A percentile compares a stretch with the other conserved stretches of the same genome.
Evolutionary conservation across 2,329 filamentous ascomycete species (phyloP).

Genomic region (Aspergillus sclerotialis): DNA sequence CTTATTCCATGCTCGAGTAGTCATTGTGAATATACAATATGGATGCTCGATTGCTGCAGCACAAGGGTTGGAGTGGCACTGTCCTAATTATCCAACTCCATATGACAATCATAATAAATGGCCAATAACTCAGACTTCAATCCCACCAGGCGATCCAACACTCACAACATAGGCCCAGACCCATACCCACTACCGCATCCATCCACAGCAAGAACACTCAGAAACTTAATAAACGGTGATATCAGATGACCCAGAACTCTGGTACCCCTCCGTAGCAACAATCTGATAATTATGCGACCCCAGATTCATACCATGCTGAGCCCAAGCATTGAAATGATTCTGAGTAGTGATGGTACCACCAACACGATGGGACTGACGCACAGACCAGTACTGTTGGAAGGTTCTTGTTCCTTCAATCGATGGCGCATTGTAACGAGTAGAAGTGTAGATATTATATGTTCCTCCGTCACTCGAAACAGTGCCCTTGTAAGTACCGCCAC

Average conservation of each 20-base stretch:
- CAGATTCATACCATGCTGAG: constrained; percentile 22
- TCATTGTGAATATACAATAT: too few relatives aligned
- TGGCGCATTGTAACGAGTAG: constrained; percentile 30
- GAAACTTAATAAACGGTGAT: constrained; percentile 28
- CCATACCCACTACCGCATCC: too few relatives aligned
- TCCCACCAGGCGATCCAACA: too few relatives aligned
- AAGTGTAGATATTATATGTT: constrained; percentile 32
- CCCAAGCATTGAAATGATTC: constrained; percentile 34
- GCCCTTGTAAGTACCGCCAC: constrained; percentile 22
- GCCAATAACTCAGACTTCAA: too few relatives aligned
- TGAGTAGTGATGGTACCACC: constrained; percentile 29
- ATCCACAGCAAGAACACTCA: too few relatives aligned
- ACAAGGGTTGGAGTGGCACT: too few relatives aligned
- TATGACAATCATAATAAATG: too few relatives aligned
- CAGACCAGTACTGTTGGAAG: constrained; percentile 39
- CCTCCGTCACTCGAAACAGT: constrained; percentile 30
- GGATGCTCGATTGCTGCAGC: too few relatives aligned
- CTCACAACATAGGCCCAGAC: too few relatives aligned
- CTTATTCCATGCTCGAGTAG: not conserved
- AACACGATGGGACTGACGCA: constrained; percentile 28
- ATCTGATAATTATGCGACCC: constrained; percentile 36
- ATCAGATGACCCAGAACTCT: constrained; percentile 31
- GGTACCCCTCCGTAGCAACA: constrained; percentile 37
- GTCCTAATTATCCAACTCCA: too few relatives aligned
- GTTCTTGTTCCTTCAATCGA: constrained; percentile 35